Base-by-base conservation (phyloP, 1,284 basidiomycete genomes). In the Mycosarcoma maydis region DNA sequence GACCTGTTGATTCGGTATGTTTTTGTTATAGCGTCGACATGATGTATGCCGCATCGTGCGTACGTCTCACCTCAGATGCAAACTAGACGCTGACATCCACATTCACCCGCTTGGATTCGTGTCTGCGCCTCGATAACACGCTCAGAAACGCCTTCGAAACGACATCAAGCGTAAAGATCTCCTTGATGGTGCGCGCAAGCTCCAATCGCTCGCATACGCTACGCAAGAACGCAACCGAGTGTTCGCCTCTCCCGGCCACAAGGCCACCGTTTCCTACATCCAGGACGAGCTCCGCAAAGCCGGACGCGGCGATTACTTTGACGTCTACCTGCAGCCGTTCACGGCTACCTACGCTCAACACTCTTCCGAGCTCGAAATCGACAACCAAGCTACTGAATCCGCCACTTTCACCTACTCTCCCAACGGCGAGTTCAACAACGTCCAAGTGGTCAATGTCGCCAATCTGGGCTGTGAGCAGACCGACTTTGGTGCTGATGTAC, bases 161-260 rank as follows among this genome's bases (percentile, higher is more conserved):
- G 47, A 49, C 37, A 33, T 67, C 52, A 67, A 58, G 52, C 52
- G 47, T 30, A 49, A 55, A 27, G 56, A 55, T 40, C 57, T 67
- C 3, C 48, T 51, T 17, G 16, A 13, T 7, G 52, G 53, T 11
- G 39, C 64, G 11, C 36, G 42, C 11, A 41, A 46, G 34, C 53
- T 67, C 10, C 57, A 67, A 23, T 22, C 40, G 11, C 36, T 65
- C 32, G 56, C 56, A 17, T 67, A 59, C 17, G 47, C 56, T 27
- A 52, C 51, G 23, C 6, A 14, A 29, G 48, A 55, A 27, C 55
- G 64, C 44, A 60, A 67, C 44, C 56, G 64, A 16, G 64, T 56
- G 32, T 67, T 67, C 46, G 64, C 55, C 39, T 56, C 55, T 7
- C 52, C 52, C 9, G 64, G 64, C 2, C 64, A 67, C 64, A 60